A percentile compares a stretch with the other conserved stretches of the same genome.
Evolutionary conservation across 192 early-diverging fungal species (phyloP).

Genomic region (Oehlia diaphana): DNA sequence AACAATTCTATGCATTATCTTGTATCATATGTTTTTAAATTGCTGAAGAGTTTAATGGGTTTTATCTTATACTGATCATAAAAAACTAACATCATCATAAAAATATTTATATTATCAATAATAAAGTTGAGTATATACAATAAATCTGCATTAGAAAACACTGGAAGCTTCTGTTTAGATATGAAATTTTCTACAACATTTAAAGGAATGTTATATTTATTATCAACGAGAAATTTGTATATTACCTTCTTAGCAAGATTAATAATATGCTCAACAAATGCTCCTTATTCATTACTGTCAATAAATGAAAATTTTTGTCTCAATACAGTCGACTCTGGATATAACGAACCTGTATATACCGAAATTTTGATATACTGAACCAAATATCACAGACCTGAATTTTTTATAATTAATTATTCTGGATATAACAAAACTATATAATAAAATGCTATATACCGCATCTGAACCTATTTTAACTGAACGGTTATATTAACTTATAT

Average conservation of each 20-base stretch:
- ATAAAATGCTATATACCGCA: too few relatives aligned
- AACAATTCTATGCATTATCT: slow-evolving; percentile 15
- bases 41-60: slow-evolving; percentile 12
- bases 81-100: not conserved
- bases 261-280: slow-evolving; percentile 25
- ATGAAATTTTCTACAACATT: not conserved
- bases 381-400: too few relatives aligned
- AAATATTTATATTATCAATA: slow-evolving; percentile 11
- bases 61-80: slow-evolving; percentile 21
- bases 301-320: slow-evolving; percentile 26
- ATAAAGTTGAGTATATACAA: slow-evolving; percentile 23
- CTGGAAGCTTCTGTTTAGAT: slow-evolving; percentile 4
- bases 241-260: slow-evolving; percentile 24
- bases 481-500: too few relatives aligned
- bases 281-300: slow-evolving; percentile 17
- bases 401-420: too few relatives aligned
- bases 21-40: slow-evolving; percentile 12
- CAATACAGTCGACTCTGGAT: too few relatives aligned
- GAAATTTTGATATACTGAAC: too few relatives aligned
- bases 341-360: too few relatives aligned
- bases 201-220: slow-evolving; percentile 7
- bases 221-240: slow-evolving; percentile 20
- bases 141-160: slow-evolving; percentile 27
- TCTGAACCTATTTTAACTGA: too few relatives aligned
- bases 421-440: too few relatives aligned